Evolutionary conservation across 2,329 filamentous ascomycete species (phyloP), one percentile per base, ranked within the genome.

Genomic region (Drechmeria coniospora): DNA sequence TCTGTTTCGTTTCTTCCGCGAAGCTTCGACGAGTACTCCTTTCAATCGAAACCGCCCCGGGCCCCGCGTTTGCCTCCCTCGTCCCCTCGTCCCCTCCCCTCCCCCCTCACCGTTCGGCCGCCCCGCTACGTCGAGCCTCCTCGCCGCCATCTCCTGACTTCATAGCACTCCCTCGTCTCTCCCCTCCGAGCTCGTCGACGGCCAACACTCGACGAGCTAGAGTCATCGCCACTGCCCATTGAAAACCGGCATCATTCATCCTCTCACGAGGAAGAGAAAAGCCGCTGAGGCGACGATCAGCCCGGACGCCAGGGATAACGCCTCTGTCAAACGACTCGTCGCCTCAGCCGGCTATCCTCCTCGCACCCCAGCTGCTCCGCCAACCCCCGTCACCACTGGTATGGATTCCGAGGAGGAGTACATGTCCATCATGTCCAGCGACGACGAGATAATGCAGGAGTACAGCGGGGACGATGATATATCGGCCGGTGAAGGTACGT

Each of bases 361-460:
- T 32, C 56, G 59, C 23, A 65, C 68, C 22, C 71, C 73, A 14
- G 67, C 68, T 11, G 70, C 68, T 5, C 66, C 69, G 16, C 52
- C 66, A 33, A 74, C 69, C 26, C 58, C 51, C n/a, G 47, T 48
- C 14, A 63, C 57, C 28, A 59, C 60, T 51, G 69, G 62, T 37
- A 94, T 94, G 86, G 84, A 93, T 59, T 94, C 86, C 7, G 87
- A 95, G 44, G 84, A 94, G 46, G 87, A 94, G 34, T 86, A 86
- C 53, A 79, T 90, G 68, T 92, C 80, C 43, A 74, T 75, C 47
- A 65, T 76, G 42, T 87, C 81, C 23, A 92, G 45, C 38, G 77
- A 76, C 23, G 74, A 77, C 30, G 76, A 80, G 38, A 69, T 82
- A 34, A 66, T 78, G 51, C 68, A 79, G 36, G 79, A 84, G 43